phyloP scores from a whole-genome alignment of 1,284 basidiomycete genomes.

The Afroboletus lepidellus region DNA sequence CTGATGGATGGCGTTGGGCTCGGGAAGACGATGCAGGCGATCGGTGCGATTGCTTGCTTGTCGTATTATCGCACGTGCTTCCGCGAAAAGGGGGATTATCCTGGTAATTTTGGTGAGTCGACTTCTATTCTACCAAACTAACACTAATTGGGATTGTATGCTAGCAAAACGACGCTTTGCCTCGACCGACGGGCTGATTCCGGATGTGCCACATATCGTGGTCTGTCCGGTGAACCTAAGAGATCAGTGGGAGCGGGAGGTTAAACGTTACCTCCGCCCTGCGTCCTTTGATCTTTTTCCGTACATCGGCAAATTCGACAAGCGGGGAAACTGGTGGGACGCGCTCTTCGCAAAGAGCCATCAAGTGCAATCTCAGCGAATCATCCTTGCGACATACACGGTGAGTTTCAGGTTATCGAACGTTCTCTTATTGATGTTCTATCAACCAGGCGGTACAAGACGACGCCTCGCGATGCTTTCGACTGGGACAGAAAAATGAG shows the following conservation, averaged over 20 bases:
- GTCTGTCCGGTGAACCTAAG: neutral
- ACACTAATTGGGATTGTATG: neutral
- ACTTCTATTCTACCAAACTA: neutral
- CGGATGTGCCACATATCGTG: neutral
- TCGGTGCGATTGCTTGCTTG: neutral
- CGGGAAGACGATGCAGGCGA: neutral
- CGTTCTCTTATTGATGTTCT: neutral
- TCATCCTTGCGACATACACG: neutral
- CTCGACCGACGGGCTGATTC: neutral
- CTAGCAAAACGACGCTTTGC: neutral
- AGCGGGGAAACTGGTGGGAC: neutral
- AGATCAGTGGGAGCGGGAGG: neutral
- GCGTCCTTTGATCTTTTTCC: no score
- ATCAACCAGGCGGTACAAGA: neutral
- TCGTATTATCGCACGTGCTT: neutral
- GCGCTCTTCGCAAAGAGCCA: neutral
- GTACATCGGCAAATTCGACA: neutral
- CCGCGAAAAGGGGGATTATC: neutral
- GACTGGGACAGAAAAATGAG: neutral
- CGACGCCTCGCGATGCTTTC: neutral
- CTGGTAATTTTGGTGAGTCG: neutral
- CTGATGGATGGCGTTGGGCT: slow-evolving; percentile 8
- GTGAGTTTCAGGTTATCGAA: neutral
- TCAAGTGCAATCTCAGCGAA: neutral
- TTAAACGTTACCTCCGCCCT: neutral